Conservation (phyloP, 1,139 yeast species). For the Debaryomyces psychrophilus region DNA sequence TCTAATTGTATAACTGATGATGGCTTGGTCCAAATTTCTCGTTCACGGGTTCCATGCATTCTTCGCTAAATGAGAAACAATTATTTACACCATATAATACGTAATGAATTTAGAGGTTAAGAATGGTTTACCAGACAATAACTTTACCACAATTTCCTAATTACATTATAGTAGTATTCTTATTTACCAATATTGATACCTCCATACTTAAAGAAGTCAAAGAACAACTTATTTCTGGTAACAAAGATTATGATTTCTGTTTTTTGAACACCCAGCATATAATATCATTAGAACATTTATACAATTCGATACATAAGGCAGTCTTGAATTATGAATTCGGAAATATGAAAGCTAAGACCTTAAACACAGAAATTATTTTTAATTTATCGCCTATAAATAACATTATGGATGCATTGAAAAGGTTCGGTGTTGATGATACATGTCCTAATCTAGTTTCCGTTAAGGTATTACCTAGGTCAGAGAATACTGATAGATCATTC, state of each 20-base stretch:
- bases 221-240: conserved; percentile 31
- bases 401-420: conserved; percentile 45
- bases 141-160: conserved; percentile 41
- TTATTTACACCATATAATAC: neutral
- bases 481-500: conserved; percentile 12
- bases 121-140: conserved; percentile 18
- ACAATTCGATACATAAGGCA: conserved; percentile 38
- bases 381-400: conserved; percentile 48
- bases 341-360: conserved; percentile 41
- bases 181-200: conserved; percentile 24
- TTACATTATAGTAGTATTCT: conserved; percentile 26
- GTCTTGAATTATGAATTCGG: conserved; percentile 30
- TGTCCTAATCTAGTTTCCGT: conserved; percentile 34
- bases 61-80: neutral
- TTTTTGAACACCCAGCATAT: conserved; percentile 43
- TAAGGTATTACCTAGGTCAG: conserved; percentile 26
- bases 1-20: neutral
- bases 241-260: conserved; percentile 42
- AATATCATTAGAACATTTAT: conserved; percentile 41
- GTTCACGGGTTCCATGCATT: neutral
- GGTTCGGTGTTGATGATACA: conserved; percentile 43
- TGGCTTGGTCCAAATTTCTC: neutral
- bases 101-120: neutral
- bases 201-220: conserved; percentile 31
- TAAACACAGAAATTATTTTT: conserved; percentile 47